Conservation (phyloP, 176 grass and related monocot species). For the Triticum dicoccoides region DNA sequence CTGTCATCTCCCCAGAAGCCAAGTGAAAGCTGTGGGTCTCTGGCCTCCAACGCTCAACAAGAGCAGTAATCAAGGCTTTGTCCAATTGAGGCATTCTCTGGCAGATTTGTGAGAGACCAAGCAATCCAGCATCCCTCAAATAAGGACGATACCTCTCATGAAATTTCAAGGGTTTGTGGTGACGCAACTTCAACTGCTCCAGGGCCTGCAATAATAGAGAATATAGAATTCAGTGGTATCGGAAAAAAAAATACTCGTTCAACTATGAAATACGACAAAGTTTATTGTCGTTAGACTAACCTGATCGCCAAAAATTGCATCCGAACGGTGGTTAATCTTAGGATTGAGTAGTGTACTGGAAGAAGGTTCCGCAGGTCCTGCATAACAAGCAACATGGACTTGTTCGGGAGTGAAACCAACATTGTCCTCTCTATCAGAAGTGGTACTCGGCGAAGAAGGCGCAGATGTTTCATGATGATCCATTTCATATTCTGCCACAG, state of each 20-base stretch:
- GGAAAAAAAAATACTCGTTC: not conserved
- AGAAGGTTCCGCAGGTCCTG: slow-evolving; percentile 14
- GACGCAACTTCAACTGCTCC: slow-evolving; percentile 60
- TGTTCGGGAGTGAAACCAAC: slow-evolving; percentile 15
- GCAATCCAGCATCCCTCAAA: slow-evolving; percentile 46
- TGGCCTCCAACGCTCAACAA: slow-evolving; percentile 65
- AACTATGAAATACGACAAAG: not conserved
- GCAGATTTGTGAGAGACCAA: slow-evolving; percentile 61
- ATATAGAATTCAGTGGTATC: not conserved
- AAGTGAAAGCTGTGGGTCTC: slow-evolving; percentile 62
- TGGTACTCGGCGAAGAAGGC: slow-evolving; percentile 44
- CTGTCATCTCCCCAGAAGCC: slow-evolving; percentile 52
- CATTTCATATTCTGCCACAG: slow-evolving; percentile 25
- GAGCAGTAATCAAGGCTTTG: slow-evolving; percentile 62
- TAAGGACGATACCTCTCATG: slow-evolving; percentile 59
- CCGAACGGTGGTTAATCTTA: slow-evolving; percentile 55
- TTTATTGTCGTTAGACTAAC: slow-evolving; percentile 25
- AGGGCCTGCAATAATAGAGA: slow-evolving; percentile 35
- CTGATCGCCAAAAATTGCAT: slow-evolving; percentile 63
- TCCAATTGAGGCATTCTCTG: slow-evolving; percentile 60
- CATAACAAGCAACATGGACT: slow-evolving; percentile 20
- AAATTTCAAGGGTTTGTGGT: slow-evolving; percentile 63
- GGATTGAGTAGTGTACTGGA: slow-evolving; percentile 45
- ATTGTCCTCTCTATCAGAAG: slow-evolving; percentile 48
- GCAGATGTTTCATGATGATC: slow-evolving; percentile 26